Base-by-base conservation (phyloP, 1,284 basidiomycete genomes). In the Melampsora americana region DNA sequence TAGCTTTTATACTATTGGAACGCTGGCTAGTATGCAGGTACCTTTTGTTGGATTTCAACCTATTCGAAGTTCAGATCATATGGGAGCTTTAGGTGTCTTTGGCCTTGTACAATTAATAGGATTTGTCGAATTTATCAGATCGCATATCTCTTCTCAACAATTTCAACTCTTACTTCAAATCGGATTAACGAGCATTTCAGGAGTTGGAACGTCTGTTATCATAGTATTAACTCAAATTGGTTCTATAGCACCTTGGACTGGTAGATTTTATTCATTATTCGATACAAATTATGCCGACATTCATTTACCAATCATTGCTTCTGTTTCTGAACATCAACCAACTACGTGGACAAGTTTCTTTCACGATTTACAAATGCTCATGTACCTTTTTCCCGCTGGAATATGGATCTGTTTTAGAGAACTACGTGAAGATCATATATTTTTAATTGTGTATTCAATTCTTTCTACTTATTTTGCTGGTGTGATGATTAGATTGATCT, bases 331-430 rank as follows among this genome's bases (percentile, higher is more conserved):
- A 84, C 96, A 99, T 85, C 96, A 99, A 83, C 96, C 96, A 18
- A 99, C 96, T 11, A 95, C 96, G 50, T 99, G 96, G 96, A 94
- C 95, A 3, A 90, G 95, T 1, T 99, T 99, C 89, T 99, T 97
- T 87, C 98, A 97, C 89, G 95, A 99, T 84, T 89, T 99, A 77
- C 91, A 98, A 81, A 91, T 96, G 87, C 90, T 99, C 82, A 91
- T 99, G 80, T 97, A 94, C 88, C 85, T 96, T 77, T 99, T 99
- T 89, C 96, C 96, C 4, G 95, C 93, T 35, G 96, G 96, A 78
- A 92, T 99, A 65, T 87, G 92, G 81, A 85, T 96, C 79, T 95
- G 93, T 84, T 99, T 99, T 91, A 89, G 88, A 78, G 88, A 95
- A 82, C 86, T 99, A 44, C 89, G 93, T 42, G 96, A 99, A 83